Percentiles rank a stretch among this genome's conserved stretches.
These are phyloP conservation scores for Erythrobasidium yunnanense DNA, from an alignment of 768 basidiomycete species.

Conservation along the genomic window DNA sequence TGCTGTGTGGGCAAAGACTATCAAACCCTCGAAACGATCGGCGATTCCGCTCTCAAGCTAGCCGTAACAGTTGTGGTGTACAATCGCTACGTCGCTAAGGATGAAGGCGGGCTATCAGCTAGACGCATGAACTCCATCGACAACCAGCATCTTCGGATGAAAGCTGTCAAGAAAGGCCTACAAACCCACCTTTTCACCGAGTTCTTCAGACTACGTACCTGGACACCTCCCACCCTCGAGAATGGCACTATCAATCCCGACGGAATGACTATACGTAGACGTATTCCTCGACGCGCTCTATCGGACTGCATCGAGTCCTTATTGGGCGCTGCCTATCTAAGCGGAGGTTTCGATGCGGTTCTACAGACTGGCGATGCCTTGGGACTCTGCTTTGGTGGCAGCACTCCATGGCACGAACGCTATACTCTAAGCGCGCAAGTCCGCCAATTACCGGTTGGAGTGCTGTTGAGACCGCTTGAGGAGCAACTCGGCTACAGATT, in stretches of 20 bases:
- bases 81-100: slow-evolving; percentile 54
- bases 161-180: slow-evolving; percentile 54
- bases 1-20: slow-evolving; percentile 60
- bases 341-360: slow-evolving; percentile 62
- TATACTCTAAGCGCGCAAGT: background rate
- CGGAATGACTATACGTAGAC: slow-evolving; percentile 44
- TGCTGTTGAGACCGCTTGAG: slow-evolving; percentile 13
- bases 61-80: slow-evolving; percentile 48
- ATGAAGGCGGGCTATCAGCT: slow-evolving; percentile 69
- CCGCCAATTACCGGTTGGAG: background rate
- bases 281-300: slow-evolving; percentile 57
- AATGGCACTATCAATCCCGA: slow-evolving; percentile 35
- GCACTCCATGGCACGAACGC: slow-evolving; percentile 57
- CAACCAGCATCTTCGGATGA: slow-evolving; percentile 53
- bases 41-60: slow-evolving; percentile 47
- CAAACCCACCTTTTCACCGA: slow-evolving; percentile 59
- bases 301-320: slow-evolving; percentile 83
- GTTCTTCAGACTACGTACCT: slow-evolving; percentile 47
- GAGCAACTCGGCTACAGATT: slow-evolving; percentile 26
- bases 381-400: slow-evolving; percentile 62
- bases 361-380: slow-evolving; percentile 56
- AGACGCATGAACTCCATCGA: slow-evolving; percentile 58
- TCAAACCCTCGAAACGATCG: slow-evolving; percentile 75
- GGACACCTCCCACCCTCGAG: slow-evolving; percentile 50
- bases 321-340: slow-evolving; percentile 62